Conservation (phyloP, 106 monocot species). For the Dendrobium nobile region DNA sequence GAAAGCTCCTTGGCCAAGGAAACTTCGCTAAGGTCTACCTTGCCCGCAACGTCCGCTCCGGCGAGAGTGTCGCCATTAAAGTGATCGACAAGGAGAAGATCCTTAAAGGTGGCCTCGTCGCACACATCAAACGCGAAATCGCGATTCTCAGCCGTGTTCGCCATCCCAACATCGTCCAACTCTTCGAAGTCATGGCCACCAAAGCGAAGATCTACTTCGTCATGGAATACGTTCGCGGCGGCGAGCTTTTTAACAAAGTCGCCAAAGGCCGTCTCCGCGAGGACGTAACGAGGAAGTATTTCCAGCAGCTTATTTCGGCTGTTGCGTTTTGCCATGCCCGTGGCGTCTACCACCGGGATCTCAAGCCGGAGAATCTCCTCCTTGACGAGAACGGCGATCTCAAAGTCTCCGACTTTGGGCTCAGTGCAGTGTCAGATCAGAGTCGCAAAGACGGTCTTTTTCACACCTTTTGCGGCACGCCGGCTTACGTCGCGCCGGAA, state of each 20-base stretch:
- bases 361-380: conserved; percentile 79
- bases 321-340: conserved; percentile 75
- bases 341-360: conserved; percentile 75
- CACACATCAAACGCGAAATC: conserved; percentile 21
- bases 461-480: conserved; percentile 63
- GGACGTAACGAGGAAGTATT: conserved; percentile 31
- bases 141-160: conserved; percentile 21
- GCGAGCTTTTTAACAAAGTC: conserved; percentile 28
- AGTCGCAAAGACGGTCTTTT: conserved; percentile 41
- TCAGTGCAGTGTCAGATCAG: conserved; percentile 55
- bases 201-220: conserved; percentile 35
- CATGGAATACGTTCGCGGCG: conserved; percentile 33
- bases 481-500: conserved; percentile 63
- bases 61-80: conserved; percentile 14
- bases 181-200: conserved; percentile 33
- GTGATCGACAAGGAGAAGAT: conserved; percentile 20
- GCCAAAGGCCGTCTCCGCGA: conserved; percentile 32
- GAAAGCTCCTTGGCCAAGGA: conserved; percentile 17
- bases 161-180: conserved; percentile 22
- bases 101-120: conserved; percentile 16
- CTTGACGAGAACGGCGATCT: conserved; percentile 57
- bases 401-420: conserved; percentile 81
- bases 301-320: conserved; percentile 77
- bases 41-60: conserved; percentile 13
- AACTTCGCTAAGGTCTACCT: conserved; percentile 20